phyloP scores from a whole-genome alignment of 805 yeast species.

The Citeromyces matritensis region DNA sequence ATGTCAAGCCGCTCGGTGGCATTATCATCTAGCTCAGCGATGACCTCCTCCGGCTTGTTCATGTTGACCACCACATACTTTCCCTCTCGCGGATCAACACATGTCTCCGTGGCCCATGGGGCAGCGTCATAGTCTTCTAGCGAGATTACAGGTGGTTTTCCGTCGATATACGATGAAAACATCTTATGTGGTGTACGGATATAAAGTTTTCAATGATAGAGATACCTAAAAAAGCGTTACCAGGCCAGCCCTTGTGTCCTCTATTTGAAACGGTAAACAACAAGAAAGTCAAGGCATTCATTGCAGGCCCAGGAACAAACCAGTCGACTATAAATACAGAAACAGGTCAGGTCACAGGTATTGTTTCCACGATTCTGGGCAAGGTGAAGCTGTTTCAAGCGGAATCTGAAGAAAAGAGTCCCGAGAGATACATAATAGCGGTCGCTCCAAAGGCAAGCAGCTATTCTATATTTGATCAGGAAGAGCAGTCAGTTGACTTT shows the following conservation, averaged over 20 bases:
- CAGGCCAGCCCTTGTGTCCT: conserved; percentile 73
- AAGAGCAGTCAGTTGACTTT: conserved; percentile 2
- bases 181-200: conserved; percentile 3
- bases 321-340: conserved; percentile 22
- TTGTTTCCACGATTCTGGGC: conserved; percentile 53
- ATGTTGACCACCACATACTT: conserved; percentile 25
- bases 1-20: conserved; percentile 23
- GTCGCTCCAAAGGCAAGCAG: conserved; percentile 15
- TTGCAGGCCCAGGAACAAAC: conserved; percentile 54
- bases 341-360: conserved; percentile 22
- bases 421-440: conserved; percentile 13
- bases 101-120: conserved; percentile 33
- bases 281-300: conserved; percentile 23
- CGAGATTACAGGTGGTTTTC: conserved; percentile 29
- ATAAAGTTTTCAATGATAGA: neutral
- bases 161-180: conserved; percentile 27
- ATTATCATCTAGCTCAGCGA: conserved; percentile 22
- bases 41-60: conserved; percentile 24
- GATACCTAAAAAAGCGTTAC: conserved; percentile 40
- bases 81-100: conserved; percentile 20
- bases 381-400: conserved; percentile 21
- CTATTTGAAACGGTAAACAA: conserved; percentile 21
- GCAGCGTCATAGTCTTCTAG: conserved; percentile 33
- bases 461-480: conserved; percentile 12
- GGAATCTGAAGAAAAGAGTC: conserved; percentile 6